These are phyloP conservation scores for Panellus pusillus DNA, from an alignment of 768 basidiomycete genomes.

Conservation along the genomic window DNA sequence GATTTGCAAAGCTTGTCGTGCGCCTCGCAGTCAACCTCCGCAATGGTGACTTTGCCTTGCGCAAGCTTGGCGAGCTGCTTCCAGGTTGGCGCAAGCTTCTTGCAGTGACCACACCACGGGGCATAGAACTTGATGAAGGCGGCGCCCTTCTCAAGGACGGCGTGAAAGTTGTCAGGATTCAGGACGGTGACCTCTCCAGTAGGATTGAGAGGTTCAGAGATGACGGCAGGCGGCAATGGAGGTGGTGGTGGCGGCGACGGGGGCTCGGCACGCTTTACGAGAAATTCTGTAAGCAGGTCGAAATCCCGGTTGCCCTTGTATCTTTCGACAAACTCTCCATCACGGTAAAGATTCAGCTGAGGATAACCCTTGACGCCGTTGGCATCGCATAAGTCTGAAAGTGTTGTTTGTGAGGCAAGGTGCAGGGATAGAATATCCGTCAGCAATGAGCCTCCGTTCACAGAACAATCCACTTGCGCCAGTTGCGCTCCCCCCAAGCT, in stretches of 20 bases:
- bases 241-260: constrained; percentile 21
- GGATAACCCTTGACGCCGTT: constrained; percentile 75
- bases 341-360: constrained; percentile 66
- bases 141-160: constrained; percentile 40
- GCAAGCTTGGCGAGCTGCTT: constrained; percentile 67
- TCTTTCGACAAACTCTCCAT: constrained; percentile 60
- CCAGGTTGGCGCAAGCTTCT: constrained; percentile 88
- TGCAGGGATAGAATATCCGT: too few species aligned
- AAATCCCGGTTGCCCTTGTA: constrained; percentile 58
- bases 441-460: constrained; percentile 69
- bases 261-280: constrained; percentile 40
- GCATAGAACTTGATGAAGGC: constrained; percentile 76
- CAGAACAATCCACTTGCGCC: constrained; percentile 80
- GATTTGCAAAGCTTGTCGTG: constrained; percentile 63
- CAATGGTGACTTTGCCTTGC: constrained; percentile 72
- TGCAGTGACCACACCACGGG: constrained; percentile 98
- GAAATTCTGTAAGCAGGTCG: constrained; percentile 54
- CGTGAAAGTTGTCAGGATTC: constrained; percentile 37
- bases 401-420: not conserved
- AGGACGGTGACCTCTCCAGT: constrained; percentile 40
- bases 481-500: constrained; percentile 52
- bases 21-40: constrained; percentile 87
- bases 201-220: constrained; percentile 31
- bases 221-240: constrained; percentile 9
- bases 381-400: constrained; percentile 76